Conservation (phyloP, 768 basidiomycete species). For the Tulasnella sp. region DNA sequence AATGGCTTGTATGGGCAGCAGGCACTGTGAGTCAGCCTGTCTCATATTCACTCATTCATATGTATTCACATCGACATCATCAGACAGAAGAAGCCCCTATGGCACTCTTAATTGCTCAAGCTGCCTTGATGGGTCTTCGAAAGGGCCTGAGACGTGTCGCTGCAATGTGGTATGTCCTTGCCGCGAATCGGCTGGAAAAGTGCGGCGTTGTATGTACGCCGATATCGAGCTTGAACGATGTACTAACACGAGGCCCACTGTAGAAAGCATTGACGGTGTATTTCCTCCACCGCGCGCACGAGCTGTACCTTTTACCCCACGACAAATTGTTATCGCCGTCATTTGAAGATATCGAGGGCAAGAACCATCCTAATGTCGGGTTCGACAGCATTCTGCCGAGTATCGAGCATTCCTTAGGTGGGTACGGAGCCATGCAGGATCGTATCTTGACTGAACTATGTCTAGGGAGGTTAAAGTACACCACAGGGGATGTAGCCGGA, state of each 20-base stretch:
- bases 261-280: conserved; percentile 81
- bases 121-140: conserved; percentile 52
- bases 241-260: neutral
- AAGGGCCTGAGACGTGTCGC: conserved; percentile 45
- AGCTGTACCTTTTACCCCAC: conserved; percentile 41
- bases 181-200: conserved; percentile 69
- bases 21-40: conserved; percentile 33
- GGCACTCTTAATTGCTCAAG: conserved; percentile 69
- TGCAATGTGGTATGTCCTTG: conserved; percentile 65
- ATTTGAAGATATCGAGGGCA: conserved; percentile 65
- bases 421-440: conserved; percentile 12
- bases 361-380: conserved; percentile 30
- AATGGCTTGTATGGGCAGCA: conserved; percentile 80
- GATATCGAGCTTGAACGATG: neutral
- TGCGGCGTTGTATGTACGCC: conserved; percentile 60
- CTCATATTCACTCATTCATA: conserved; percentile 21
- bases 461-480: conserved; percentile 74
- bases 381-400: conserved; percentile 56
- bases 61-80: too few species aligned
- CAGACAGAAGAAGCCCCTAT: conserved; percentile 76
- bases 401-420: conserved; percentile 71
- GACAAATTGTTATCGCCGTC: conserved; percentile 58
- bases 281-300: conserved; percentile 60
- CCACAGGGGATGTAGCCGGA: conserved; percentile 66
- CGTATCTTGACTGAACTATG: conserved; percentile 10